Evolutionary conservation across 805 yeast species (phyloP), one percentile per base, ranked within the genome.

Genomic region (Kodamaea restingae): DNA sequence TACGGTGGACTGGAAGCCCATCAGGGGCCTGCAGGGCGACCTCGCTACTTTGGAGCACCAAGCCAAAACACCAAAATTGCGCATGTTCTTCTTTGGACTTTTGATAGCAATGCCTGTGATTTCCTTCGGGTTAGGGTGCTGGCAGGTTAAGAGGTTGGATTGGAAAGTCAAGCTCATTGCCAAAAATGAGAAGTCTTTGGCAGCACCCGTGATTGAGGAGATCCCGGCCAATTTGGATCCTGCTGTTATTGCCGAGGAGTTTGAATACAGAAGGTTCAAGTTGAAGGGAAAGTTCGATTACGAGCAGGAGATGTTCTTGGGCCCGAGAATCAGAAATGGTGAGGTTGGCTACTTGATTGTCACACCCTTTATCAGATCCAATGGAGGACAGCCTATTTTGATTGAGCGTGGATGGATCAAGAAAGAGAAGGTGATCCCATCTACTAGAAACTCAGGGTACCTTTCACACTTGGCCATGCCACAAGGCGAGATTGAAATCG

Each of bases 331-430:
- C 35, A 71, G 73, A 47, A 80, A 87, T 45, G 73, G 71, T 4
- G 66, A 69, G 46, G 74, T 79, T 41, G 98, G 98, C 1, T 93
- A 86, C 58, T 63, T 76, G 17, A 72, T 91, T 4, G 78, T 85
- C 21, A 83, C 95, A 4, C 98, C 98, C 9, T 78, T 93, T 51
- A 73, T 78, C 17, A 76, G 95, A 44, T 66, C 77, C 3, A 80
- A 77, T 44, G 85, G 88, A 17, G 93, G 88, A 2, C 75, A 81
- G 35, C 90, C 85, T 38, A 67, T 93, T 12, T 65, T 93, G 39
- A 74, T 93, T 20, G 95, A 87, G 57, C 75, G 98, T 48, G 98
- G 98, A 11, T 93, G 97, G 95, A 78, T 93, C 33, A 65, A 77
- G 18, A 88, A 84, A 48, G 84, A 78, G 10, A 78, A 77, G 45